These are phyloP conservation scores for Aspergillus affinis DNA, from an alignment of 495 filamentous ascomycete species.

Conservation along the genomic window DNA sequence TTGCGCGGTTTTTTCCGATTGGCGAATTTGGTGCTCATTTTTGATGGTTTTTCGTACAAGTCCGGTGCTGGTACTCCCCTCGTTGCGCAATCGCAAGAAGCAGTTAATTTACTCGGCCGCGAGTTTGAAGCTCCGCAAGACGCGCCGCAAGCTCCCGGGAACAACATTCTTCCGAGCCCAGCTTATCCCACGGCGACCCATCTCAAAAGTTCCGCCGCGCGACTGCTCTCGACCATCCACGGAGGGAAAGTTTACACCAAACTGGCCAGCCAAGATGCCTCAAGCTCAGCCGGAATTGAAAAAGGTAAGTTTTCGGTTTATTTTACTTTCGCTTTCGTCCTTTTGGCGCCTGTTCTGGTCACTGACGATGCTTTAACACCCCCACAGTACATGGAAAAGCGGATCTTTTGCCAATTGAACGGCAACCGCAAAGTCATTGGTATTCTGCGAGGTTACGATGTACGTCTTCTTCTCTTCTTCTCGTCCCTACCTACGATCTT, in stretches of 20 bases:
- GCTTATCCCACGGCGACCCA: conserved; percentile 31
- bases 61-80: neutral
- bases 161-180: conserved; percentile 35
- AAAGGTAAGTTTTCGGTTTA: conserved; percentile 59
- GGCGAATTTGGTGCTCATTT: conserved; percentile 65
- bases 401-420: conserved; percentile 95
- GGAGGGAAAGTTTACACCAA: conserved; percentile 14
- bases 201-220: conserved; percentile 29
- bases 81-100: neutral
- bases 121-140: neutral
- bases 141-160: conserved; percentile 26
- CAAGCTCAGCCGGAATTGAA: conserved; percentile 99
- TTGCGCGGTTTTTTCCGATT: conserved; percentile 72
- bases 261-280: conserved; percentile 69
- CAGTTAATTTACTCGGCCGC: neutral
- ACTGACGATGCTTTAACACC: conserved; percentile 14
- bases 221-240: conserved; percentile 14
- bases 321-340: neutral
- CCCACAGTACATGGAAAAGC: conserved; percentile 96
- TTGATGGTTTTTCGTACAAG: conserved; percentile 7
- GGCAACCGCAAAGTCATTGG: conserved; percentile 97
- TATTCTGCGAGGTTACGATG: conserved; percentile 93
- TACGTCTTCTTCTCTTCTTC: conserved; percentile 39
- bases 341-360: neutral
- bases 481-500: neutral